Base-by-base conservation (phyloP, 2,329 filamentous ascomycete species). In the Botryotinia globosa region DNA sequence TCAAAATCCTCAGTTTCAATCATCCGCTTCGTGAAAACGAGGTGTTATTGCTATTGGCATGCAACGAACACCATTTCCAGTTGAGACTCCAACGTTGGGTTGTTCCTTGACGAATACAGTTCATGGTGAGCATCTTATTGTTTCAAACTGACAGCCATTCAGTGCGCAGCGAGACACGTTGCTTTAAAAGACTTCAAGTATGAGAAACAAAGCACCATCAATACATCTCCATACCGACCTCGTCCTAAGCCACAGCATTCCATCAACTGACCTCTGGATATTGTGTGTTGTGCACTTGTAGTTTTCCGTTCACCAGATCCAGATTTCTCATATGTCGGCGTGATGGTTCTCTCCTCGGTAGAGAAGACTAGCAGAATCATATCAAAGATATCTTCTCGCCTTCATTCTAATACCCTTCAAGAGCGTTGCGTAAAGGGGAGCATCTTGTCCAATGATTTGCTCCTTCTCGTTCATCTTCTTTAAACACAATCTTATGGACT, bases 91-190 rank as follows among this genome's bases (percentile, higher is more conserved):
- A 29, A 16, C 1, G 14, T 56, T 29, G 7, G 51, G 8, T 8
- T 18, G 22, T 54, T 7, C 2, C 25, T 51, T 54, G 10, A 25
- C 12, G 48, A 54, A 54, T n/a, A 16, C 25, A 54, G 5, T n/a
- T n/a, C 25, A 54, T n/a, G 16, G 12, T 14, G 12, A n/a, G 25
- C 7, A 54, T 54, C 10, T 14, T 16, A 3, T 54, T 54, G 25
- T 4, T 51, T n/a, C 48, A n/a, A n/a, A 0, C 12, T n/a, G 48
- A n/a, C 25, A 16, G 12, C 12, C 2, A n/a, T 14, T 14, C 0
- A 51, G 2, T n/a, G 10, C 25, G 5, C 25, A n/a, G 25, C 25
- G 12, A 6, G 25, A 51, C 25, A 5, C n/a, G 25, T 51, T 7
- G 10, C 12, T 54, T n/a, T 2, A 54, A n/a, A n/a, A 25, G 48